A percentile compares a stretch with the other conserved stretches of the same genome.
Evolutionary conservation across 164 flowering plant genomes (phyloP).

Genomic region (Kalanchoe fedtschenkoi): DNA sequence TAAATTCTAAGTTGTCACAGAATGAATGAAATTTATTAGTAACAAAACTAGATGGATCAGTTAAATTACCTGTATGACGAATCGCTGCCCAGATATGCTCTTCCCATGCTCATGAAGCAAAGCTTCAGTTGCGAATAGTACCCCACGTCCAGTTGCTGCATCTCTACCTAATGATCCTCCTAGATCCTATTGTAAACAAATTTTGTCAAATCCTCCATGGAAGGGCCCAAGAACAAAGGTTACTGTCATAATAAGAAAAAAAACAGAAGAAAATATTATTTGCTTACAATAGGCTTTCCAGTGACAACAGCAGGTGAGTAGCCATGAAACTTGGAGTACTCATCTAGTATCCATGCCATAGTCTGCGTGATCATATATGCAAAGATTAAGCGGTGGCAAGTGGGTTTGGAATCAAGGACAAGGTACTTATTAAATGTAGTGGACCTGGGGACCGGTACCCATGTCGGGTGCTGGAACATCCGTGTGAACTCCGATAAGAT

Average conservation of each 20-base stretch:
- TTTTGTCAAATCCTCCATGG: not conserved
- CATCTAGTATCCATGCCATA: slow-evolving; percentile 90
- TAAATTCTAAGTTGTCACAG: too few species aligned
- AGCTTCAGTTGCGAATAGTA: slow-evolving; percentile 65
- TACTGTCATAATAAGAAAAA: not conserved
- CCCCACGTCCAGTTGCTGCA: slow-evolving; percentile 85
- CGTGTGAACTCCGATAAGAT: slow-evolving; percentile 61
- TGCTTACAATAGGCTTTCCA: slow-evolving; percentile 71
- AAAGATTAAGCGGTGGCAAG: not conserved
- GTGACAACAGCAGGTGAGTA: slow-evolving; percentile 82
- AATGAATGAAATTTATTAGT: too few species aligned
- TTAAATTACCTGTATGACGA: slow-evolving; percentile 31
- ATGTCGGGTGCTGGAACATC: slow-evolving; percentile 88
- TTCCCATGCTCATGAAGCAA: slow-evolving; percentile 65
- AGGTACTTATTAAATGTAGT: not conserved
- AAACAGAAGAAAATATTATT: not conserved
- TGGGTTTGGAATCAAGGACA: not conserved
- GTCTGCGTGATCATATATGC: slow-evolving; percentile 24
- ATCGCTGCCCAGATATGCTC: slow-evolving; percentile 34
- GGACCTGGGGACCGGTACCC: slow-evolving; percentile 80
- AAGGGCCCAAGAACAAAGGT: not conserved
- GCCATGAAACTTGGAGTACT: slow-evolving; percentile 81
- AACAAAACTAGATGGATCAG: too few species aligned
- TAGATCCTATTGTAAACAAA: slow-evolving; percentile 40
- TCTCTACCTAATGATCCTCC: slow-evolving; percentile 88